phyloP scores from a whole-genome alignment of 1,139 yeast genomes.

The Tardiomyces blankii region DNA sequence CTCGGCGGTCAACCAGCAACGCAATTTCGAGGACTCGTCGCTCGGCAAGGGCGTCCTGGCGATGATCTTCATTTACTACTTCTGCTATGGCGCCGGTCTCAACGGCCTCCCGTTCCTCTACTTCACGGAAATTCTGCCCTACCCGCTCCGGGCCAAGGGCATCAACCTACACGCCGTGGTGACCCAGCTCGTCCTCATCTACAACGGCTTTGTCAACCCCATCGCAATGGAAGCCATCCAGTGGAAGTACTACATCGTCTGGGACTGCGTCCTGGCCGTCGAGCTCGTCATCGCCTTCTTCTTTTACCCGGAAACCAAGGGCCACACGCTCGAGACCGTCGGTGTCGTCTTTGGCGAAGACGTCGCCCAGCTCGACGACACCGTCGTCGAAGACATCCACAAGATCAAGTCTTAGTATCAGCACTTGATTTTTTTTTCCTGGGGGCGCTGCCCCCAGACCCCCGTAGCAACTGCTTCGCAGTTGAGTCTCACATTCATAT shows the following conservation, averaged over 20 bases:
- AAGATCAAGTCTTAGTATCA: no score
- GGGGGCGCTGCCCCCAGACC: no score
- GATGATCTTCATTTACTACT: conserved; percentile 8
- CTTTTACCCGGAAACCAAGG: no score
- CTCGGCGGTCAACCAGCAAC: conserved; percentile 14
- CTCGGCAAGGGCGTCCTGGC: conserved; percentile 15
- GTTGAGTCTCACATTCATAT: no score
- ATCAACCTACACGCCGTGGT: conserved; percentile 15
- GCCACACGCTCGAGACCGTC: no score
- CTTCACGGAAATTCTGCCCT: conserved; percentile 32
- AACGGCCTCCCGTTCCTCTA: conserved; percentile 24
- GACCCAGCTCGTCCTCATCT: conserved; percentile 16
- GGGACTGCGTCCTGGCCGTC: conserved; percentile 27
- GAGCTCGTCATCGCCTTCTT: no score
- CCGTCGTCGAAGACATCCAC: no score
- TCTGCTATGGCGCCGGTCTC: conserved; percentile 10
- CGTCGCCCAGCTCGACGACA: no score
- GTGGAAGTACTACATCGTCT: no score
- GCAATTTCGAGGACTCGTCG: conserved; percentile 10
- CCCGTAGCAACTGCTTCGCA: no score
- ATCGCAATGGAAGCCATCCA: conserved; percentile 32
- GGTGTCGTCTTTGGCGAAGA: conserved; percentile 32
- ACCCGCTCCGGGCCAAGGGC: conserved; percentile 29
- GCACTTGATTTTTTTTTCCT: no score
- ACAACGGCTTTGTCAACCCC: conserved; percentile 37